Base-by-base conservation (phyloP, 2,329 filamentous ascomycete genomes). In the Neoarthrinium moseri region DNA sequence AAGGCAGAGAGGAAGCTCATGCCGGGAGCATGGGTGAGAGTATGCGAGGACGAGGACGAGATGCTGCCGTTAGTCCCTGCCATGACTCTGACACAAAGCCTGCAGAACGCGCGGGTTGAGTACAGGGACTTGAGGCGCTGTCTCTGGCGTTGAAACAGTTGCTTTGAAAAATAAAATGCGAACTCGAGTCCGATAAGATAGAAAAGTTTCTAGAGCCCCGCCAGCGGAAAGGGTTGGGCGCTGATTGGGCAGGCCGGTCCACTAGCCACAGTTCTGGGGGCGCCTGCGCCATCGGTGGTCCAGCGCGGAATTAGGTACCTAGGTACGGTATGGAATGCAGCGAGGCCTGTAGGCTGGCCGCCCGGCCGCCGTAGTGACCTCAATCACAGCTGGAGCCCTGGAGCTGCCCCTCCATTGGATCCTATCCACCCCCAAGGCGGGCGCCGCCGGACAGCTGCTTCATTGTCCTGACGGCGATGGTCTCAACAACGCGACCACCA, bases 41-140 rank as follows among this genome's bases (percentile, higher is more conserved):
- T 86, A 59, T 85, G 78, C 5, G 82, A 85, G 49, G 81, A 82
- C 29, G 80, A 83, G 49, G 80, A 82, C 51, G 82, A 84, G 50
- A 75, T 75, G 39, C 74, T 77, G 65, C 75, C 78, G 56, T 53
- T 52, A 54, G 60, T 52, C 43, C 63, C 63, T 51, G 68, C 65
- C 62, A 65, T 65, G 55, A 44, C 56, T 53, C 32, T 33, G 35
- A 50, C 36, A n/a, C n/a, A n/a, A n/a, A n/a, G n/a, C n/a, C n/a
- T n/a, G n/a, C n/a, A n/a, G n/a, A n/a, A n/a, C n/a, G n/a, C n/a
- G n/a, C n/a, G n/a, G n/a, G n/a, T n/a, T n/a, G n/a, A n/a, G n/a
- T n/a, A n/a, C n/a, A n/a, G 24, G 12, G 21, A 11, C 3, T 40
- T 10, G 13, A n/a, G 26, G n/a, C 26, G n/a, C n/a, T n/a, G n/a